Conservation (phyloP, 495 filamentous ascomycete species). For the Hyaloscypha bicolor region DNA sequence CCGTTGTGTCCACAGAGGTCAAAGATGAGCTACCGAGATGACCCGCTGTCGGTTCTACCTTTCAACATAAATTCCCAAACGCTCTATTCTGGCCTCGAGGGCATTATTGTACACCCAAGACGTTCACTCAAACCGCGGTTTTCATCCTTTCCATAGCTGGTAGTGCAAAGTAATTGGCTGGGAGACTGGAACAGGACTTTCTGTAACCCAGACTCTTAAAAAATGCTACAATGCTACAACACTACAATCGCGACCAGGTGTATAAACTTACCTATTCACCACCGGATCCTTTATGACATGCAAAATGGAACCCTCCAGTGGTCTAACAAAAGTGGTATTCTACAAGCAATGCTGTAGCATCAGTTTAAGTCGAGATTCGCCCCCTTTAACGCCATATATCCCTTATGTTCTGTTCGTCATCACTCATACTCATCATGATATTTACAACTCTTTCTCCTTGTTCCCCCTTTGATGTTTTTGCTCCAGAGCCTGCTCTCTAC, state of each 20-base stretch:
- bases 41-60: neutral
- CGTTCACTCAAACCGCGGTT: too few relatives aligned
- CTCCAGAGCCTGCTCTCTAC: slow-evolving; percentile 55
- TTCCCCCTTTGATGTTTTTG: slow-evolving; percentile 42
- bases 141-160: too few relatives aligned
- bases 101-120: neutral
- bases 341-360: slow-evolving; percentile 48
- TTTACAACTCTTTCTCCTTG: slow-evolving; percentile 57
- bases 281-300: neutral
- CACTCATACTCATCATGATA: neutral
- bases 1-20: neutral
- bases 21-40: too few relatives aligned
- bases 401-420: slow-evolving; percentile 5
- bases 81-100: neutral
- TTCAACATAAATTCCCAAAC: neutral
- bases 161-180: too few relatives aligned
- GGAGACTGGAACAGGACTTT: too few relatives aligned
- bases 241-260: too few relatives aligned
- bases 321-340: slow-evolving; percentile 15
- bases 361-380: slow-evolving; percentile 38
- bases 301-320: neutral
- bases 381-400: slow-evolving; percentile 12
- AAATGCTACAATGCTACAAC: too few relatives aligned
- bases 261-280: neutral
- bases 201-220: too few relatives aligned